These are phyloP conservation scores for Simplicillium sp. DNA, from an alignment of 2,329 filamentous ascomycete species.

Conservation along the genomic window DNA sequence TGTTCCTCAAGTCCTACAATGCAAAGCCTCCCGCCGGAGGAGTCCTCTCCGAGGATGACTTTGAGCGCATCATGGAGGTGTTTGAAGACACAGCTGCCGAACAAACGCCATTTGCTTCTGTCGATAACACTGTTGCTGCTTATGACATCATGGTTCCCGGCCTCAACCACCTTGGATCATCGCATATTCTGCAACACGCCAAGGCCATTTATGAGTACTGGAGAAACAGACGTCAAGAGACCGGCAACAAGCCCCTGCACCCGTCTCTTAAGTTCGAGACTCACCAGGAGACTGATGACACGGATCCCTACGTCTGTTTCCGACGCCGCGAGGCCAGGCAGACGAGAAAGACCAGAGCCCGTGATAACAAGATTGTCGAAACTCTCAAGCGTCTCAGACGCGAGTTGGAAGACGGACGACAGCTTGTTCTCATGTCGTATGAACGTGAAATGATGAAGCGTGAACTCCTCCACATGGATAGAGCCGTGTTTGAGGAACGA, in stretches of 20 bases:
- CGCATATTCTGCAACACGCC: constrained; percentile 46
- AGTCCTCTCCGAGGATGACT: constrained; percentile 78
- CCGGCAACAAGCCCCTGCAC: constrained; percentile 64
- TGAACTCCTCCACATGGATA: constrained; percentile 66
- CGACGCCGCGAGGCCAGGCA: constrained; percentile 87
- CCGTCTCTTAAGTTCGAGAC: constrained; percentile 86
- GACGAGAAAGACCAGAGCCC: constrained; percentile 85
- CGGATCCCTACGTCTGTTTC: constrained; percentile 97
- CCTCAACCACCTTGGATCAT: constrained; percentile 41
- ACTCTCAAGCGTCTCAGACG: constrained; percentile 86
- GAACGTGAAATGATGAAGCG: constrained; percentile 73
- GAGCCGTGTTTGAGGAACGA: constrained; percentile 74
- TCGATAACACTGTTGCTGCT: constrained; percentile 77
- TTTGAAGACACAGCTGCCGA: constrained; percentile 81
- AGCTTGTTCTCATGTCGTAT: constrained; percentile 67
- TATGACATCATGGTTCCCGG: constrained; percentile 68
- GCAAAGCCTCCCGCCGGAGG: constrained; percentile 54
- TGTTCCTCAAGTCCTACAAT: constrained; percentile 78
- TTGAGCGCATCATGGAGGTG: constrained; percentile 89
- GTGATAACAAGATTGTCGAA: constrained; percentile 89
- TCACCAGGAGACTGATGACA: constrained; percentile 87
- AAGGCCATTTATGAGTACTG: constrained; percentile 86
- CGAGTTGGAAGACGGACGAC: constrained; percentile 82
- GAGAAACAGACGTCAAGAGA: constrained; percentile 59
- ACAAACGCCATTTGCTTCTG: constrained; percentile 79